Conservation (phyloP, 1,284 basidiomycete genomes). For the Papiliotrema nemorosa region DNA sequence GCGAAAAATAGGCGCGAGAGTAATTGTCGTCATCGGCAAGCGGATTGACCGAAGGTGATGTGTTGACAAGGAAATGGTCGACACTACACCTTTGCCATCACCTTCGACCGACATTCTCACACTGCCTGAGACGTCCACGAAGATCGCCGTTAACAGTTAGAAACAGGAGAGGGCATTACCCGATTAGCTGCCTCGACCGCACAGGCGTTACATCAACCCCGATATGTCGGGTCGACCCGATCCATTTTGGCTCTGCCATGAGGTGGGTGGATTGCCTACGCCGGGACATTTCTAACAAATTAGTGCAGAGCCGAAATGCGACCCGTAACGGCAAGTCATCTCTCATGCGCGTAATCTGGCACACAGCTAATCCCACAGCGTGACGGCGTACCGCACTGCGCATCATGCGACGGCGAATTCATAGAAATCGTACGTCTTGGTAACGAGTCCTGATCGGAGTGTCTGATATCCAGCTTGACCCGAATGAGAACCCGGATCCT, state of each 20-base stretch:
- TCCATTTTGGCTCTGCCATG: conserved; percentile 45
- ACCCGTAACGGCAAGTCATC: conserved; percentile 26
- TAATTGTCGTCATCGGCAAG: no score
- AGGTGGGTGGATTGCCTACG: conserved; percentile 20
- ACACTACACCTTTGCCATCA: no score
- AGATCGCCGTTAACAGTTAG: no score
- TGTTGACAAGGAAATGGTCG: no score
- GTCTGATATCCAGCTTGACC: conserved; percentile 29
- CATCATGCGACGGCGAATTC: conserved; percentile 43
- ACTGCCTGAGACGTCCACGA: no score
- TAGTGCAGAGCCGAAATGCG: conserved; percentile 45
- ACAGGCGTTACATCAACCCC: no score
- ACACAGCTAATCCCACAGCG: conserved; percentile 16
- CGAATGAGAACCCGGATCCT: conserved; percentile 42
- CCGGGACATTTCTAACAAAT: conserved; percentile 5
- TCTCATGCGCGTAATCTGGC: no score
- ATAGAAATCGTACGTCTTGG: conserved; percentile 38
- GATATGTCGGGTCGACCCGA: conserved; percentile 12
- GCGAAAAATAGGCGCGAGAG: no score
- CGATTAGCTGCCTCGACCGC: no score
- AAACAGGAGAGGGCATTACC: no score
- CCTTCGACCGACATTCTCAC: no score
- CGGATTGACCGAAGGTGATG: no score
- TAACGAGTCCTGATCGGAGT: neutral
- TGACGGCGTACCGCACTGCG: conserved; percentile 33